Base-by-base conservation (phyloP, 2,329 filamentous ascomycete species). In the Xylaria sp. region DNA sequence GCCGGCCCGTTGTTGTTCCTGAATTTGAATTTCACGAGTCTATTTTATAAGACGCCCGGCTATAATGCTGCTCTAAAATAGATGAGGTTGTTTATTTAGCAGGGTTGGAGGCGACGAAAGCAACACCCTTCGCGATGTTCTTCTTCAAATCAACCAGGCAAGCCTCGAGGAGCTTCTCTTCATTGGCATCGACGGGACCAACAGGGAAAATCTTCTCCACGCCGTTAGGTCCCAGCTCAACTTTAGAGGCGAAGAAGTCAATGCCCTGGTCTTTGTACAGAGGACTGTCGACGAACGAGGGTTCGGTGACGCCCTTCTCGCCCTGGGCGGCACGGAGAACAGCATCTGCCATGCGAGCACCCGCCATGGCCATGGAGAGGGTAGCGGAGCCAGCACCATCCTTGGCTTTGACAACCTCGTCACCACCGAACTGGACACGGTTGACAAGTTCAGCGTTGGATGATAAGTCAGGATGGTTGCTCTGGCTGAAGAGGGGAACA, bases 391-490 rank as follows among this genome's bases (percentile, higher is more conserved):
- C 95, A 79, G 94, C 94, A 84, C 95, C 96, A 81, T 95, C 94
- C 92, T 98, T 98, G 85, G 95, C 96, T 90, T 98, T 90, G 86
- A 98, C 95, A 76, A 98, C 95, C 91, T 98, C 95, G 83, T 98
- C 95, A 88, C 95, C 95, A 83, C 96, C 95, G 83, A 98, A 98
- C 87, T 98, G 95, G 80, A 98, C 96, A 82, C 96, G 94, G 83
- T 94, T 90, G 85, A 98, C 86, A 79, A 98, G 93, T 72, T 88
- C 88, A 79, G 90, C 86, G 83, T 94, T 87, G 83, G 93, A 91
- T 78, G 89, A 86, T 78, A 98, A 93, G 79, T 93, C 90, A 78
- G 91, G 86, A 90, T 97, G 92, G 83, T 86, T 91, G 83, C 92
- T 94, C 89, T 98, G 96, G 81, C 92, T 95, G 86, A 99, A 94